Evolutionary conservation across 2,329 filamentous ascomycete genomes (phyloP), one percentile per base, ranked within the genome.

Genomic region (Colletotrichum karsti): DNA sequence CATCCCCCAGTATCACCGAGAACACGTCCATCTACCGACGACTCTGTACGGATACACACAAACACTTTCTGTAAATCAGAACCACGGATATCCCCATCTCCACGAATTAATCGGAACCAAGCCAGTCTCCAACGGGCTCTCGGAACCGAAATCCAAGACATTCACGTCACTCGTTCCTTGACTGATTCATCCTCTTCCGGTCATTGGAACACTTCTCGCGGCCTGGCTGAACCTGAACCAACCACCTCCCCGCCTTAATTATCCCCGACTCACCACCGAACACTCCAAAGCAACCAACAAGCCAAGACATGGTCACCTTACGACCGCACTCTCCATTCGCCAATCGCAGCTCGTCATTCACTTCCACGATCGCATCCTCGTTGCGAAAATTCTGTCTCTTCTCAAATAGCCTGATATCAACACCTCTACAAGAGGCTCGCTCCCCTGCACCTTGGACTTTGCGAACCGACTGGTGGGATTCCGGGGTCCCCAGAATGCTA

Each of bases 401-500:
- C 13, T 8, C 44, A 46, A 35, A 64, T 67, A 67, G 60, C 60
- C 53, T 64, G 60, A 64, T 67, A 18, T 58, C 60, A 9, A 57
- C 64, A 28, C 30, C 44, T 64, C 30, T 30, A 20, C 28, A 35
- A 33, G 50, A 37, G 48, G 53, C 46, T 56, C 46, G 53, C 46
- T 56, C 46, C 64, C 51, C 53, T 63, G 63, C 33, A 35, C 35
- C 39, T 48, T 13, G 39, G 28, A 59, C 18, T n/a, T n/a, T 33
- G 54, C 24, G 18, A 64, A 53, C 46, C 64, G 53, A 67, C 53
- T 67, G 64, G 64, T 67, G 64, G 60, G 60, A 64, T 59, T 63
- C 53, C 30, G 53, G 53, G 64, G 59, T 56, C 53, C 44, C 64
- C 60, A 67, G 64, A 35, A 53, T 58, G 30, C 46, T 64, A 54